Conservation (phyloP, 2,329 filamentous ascomycete species). For the Aspergillus floridensis region DNA sequence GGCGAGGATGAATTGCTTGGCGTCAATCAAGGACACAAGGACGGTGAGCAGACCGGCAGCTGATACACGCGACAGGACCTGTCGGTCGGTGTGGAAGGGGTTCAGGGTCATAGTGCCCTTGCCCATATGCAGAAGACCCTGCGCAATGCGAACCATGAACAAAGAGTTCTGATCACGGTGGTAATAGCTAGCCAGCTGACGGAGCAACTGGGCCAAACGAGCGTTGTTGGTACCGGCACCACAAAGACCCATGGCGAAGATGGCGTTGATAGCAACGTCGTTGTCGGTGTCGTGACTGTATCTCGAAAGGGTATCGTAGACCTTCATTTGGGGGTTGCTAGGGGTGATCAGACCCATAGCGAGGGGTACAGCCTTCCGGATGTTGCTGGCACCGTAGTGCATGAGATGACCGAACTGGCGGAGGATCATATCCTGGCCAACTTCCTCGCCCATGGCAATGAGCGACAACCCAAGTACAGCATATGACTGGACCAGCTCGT, state of each 20-base stretch:
- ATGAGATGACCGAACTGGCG: constrained; percentile 97
- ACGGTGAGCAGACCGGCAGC: constrained; percentile 87
- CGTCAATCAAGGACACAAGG: constrained; percentile 89
- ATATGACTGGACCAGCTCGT: constrained; percentile 93
- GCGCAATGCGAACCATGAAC: constrained; percentile 98
- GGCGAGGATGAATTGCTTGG: constrained; percentile 75
- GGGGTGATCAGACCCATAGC: constrained; percentile 96
- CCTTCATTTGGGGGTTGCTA: constrained; percentile 99
- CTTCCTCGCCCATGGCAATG: constrained; percentile 96
- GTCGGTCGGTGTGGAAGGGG: constrained; percentile 98
- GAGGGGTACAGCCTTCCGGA: constrained; percentile 89
- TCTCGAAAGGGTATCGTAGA: constrained; percentile 94
- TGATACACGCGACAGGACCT: constrained; percentile 88
- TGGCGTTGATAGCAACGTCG: constrained; percentile 96
- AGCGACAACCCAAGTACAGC: constrained; percentile 91
- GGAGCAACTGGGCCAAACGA: constrained; percentile 85
- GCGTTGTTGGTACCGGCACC: constrained; percentile 98
- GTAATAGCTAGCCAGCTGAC: constrained; percentile 96
- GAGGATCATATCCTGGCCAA: constrained; percentile 98
- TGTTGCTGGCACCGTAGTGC: constrained; percentile 98
- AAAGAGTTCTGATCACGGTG: constrained; percentile 92
- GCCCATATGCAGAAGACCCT: constrained; percentile 97
- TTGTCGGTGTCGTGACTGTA: constrained; percentile 99
- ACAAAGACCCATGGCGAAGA: constrained; percentile 97
- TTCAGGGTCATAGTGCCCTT: constrained; percentile 95